phyloP scores from a whole-genome alignment of 352 stramenopile genomes.

The Phytopythium delawarense region DNA sequence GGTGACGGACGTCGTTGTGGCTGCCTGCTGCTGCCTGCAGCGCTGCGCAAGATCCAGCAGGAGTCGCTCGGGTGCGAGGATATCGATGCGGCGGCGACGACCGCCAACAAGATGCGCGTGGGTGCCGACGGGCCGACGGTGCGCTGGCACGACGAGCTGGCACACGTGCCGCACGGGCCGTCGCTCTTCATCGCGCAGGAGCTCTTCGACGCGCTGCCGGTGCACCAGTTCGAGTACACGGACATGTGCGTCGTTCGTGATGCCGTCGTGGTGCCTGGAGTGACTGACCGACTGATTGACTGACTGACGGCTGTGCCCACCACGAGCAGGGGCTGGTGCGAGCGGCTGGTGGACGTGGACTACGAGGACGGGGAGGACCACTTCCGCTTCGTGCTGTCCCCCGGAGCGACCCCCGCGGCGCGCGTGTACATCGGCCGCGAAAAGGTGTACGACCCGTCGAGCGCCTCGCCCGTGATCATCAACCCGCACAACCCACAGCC shows the following conservation, averaged over 20 bases:
- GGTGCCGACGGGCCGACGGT: slow-evolving; percentile 44
- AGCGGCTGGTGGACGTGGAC: slow-evolving; percentile 92
- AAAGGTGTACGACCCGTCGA: slow-evolving; percentile 68
- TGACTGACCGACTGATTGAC: background rate
- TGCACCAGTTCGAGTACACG: slow-evolving; percentile 96
- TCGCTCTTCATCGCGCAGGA: slow-evolving; percentile 92
- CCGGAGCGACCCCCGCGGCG: slow-evolving; percentile 87
- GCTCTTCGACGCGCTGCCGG: slow-evolving; percentile 92
- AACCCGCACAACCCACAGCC: slow-evolving; percentile 21
- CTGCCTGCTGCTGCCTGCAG: slow-evolving; percentile 14
- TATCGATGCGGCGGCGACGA: slow-evolving; percentile 21
- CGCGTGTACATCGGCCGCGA: slow-evolving; percentile 85
- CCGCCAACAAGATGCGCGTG: slow-evolving; percentile 45
- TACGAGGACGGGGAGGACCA: slow-evolving; percentile 78
- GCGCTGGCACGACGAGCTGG: slow-evolving; percentile 88
- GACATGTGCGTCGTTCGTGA: slow-evolving; percentile 31
- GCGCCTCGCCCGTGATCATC: slow-evolving; percentile 20
- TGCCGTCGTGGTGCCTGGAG: background rate
- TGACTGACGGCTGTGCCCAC: background rate
- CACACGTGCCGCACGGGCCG: slow-evolving; percentile 67
- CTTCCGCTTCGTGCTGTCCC: slow-evolving; percentile 93
- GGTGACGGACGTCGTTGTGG: background rate
- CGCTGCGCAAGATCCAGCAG: slow-evolving; percentile 89
- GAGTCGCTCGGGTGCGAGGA: slow-evolving; percentile 61
- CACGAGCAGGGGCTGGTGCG: slow-evolving; percentile 82